Evolutionary conservation across 495 filamentous ascomycete species (phyloP).

Genomic region (Ramalina intermedia): DNA sequence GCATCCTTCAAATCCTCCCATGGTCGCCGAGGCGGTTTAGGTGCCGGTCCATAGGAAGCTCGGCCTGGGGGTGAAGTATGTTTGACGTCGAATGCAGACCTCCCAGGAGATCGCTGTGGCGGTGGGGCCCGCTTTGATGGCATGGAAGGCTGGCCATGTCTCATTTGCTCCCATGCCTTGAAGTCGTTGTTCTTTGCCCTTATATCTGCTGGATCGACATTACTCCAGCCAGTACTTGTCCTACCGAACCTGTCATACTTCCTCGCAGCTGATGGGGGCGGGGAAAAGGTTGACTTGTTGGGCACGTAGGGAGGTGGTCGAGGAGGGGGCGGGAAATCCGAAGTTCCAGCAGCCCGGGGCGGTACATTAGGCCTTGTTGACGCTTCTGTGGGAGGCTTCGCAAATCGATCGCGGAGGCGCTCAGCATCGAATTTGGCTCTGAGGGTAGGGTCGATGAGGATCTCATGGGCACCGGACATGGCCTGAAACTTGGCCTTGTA

Average conservation of each 20-base stretch:
- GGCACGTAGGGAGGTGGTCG: slow-evolving; percentile 17
- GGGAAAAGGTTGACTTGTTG: slow-evolving; percentile 18
- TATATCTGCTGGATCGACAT: slow-evolving; percentile 27
- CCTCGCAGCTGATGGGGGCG: slow-evolving; percentile 36
- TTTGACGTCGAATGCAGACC: slow-evolving; percentile 1
- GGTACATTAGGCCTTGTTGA: slow-evolving; percentile 14
- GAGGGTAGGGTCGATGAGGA: slow-evolving; percentile 52
- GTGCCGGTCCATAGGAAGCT: slow-evolving; percentile 20
- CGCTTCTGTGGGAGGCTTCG: slow-evolving; percentile 7
- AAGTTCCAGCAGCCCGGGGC: slow-evolving; percentile 13
- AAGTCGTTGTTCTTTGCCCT: slow-evolving; percentile 43
- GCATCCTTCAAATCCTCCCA: slow-evolving; percentile 29
- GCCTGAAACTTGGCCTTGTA: slow-evolving; percentile 68
- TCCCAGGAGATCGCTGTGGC: slow-evolving; percentile 5
- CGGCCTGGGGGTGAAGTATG: slow-evolving; percentile 20
- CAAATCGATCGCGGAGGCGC: slow-evolving; percentile 30
- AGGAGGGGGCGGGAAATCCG: slow-evolving; percentile 17
- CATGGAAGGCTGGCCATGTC: slow-evolving; percentile 22
- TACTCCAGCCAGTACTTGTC: slow-evolving; percentile 16
- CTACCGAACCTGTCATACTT: slow-evolving; percentile 26
- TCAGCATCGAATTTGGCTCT: slow-evolving; percentile 67
- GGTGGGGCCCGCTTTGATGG: slow-evolving; percentile 15
- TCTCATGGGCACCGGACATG: slow-evolving; percentile 75
- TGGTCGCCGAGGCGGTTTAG: slow-evolving; percentile 20
- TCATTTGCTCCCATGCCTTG: slow-evolving; percentile 61